A percentile compares a stretch with the other conserved stretches of the same genome.
Conservation (phyloP, 2,329 filamentous ascomycete genomes). For the Lachnum nothofagi region DNA sequence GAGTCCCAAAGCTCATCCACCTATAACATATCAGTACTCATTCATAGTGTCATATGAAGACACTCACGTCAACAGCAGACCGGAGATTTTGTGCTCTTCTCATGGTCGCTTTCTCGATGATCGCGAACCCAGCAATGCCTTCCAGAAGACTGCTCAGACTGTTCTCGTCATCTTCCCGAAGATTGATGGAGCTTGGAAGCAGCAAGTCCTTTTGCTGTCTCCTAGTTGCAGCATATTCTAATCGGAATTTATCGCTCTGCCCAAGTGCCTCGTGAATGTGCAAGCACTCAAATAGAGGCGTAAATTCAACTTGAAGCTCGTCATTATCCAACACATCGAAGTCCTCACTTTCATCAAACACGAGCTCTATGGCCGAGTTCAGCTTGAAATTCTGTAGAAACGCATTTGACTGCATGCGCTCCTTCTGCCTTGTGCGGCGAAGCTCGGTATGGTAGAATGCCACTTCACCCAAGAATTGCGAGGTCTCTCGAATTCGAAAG, state of each 20-base stretch:
- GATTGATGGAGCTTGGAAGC: constrained; percentile 67
- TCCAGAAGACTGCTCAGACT: constrained; percentile 87
- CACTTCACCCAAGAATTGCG: constrained; percentile 91
- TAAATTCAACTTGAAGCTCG: constrained; percentile 90
- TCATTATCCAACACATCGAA: constrained; percentile 95
- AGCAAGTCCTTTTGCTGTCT: constrained; percentile 88
- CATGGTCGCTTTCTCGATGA: constrained; percentile 93
- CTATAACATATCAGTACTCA: constrained; percentile 40
- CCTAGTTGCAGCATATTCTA: constrained; percentile 87
- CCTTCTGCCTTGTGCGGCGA: constrained; percentile 74
- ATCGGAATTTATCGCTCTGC: constrained; percentile 83
- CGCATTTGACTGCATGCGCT: constrained; percentile 69
- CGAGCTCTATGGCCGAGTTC: constrained; percentile 92
- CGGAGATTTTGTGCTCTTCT: constrained; percentile 77
- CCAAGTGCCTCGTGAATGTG: constrained; percentile 95
- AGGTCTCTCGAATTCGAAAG: constrained; percentile 89
- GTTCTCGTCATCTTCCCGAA: constrained; percentile 80
- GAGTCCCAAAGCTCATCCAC: constrained; percentile 99
- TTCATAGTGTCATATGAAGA: background rate
- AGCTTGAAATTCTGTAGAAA: constrained; percentile 81
- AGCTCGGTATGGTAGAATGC: constrained; percentile 95
- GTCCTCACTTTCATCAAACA: constrained; percentile 91
- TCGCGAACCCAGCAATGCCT: constrained; percentile 91
- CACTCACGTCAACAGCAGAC: constrained; percentile 69
- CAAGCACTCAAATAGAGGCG: constrained; percentile 85